Percentiles rank a stretch among this genome's conserved stretches.
Evolutionary conservation across 2,329 filamentous ascomycete species (phyloP).

Genomic region (Colletotrichum falcatum): DNA sequence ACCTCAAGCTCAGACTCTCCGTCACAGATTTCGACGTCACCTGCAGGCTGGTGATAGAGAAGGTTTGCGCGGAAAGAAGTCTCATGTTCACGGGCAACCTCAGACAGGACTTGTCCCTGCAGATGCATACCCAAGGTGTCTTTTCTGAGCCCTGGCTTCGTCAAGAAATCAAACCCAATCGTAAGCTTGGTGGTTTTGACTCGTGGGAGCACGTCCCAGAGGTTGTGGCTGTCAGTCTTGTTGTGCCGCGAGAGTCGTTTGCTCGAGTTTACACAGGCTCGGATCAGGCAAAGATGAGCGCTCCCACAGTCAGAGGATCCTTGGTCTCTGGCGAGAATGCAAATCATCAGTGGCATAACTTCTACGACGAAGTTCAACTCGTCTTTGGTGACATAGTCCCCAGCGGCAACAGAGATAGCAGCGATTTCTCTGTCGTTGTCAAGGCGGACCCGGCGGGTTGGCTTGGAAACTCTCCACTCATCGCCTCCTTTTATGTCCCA

Average conservation of each 20-base stretch:
- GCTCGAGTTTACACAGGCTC: conserved; percentile 45
- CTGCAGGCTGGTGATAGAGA: conserved; percentile 47
- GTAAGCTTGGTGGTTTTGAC: conserved; percentile 47
- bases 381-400: conserved; percentile 53
- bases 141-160: conserved; percentile 47
- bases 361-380: conserved; percentile 56
- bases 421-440: conserved; percentile 50
- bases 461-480: conserved; percentile 53
- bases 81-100: conserved; percentile 49
- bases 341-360: conserved; percentile 48
- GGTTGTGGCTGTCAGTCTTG: conserved; percentile 52
- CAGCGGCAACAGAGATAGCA: conserved; percentile 44
- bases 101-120: conserved; percentile 51
- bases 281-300: conserved; percentile 37
- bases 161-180: conserved; percentile 43
- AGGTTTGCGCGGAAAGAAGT: conserved; percentile 48
- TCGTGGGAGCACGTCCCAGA: conserved; percentile 54
- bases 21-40: conserved; percentile 51
- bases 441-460: conserved; percentile 52
- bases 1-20: conserved; percentile 49
- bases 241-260: conserved; percentile 49
- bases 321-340: conserved; percentile 45
- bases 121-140: conserved; percentile 53
- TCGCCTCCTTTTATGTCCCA: conserved; percentile 57
- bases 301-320: conserved; percentile 49